Evolutionary conservation across 768 basidiomycete species (phyloP).

Genomic region (Pleurotus giganteus): DNA sequence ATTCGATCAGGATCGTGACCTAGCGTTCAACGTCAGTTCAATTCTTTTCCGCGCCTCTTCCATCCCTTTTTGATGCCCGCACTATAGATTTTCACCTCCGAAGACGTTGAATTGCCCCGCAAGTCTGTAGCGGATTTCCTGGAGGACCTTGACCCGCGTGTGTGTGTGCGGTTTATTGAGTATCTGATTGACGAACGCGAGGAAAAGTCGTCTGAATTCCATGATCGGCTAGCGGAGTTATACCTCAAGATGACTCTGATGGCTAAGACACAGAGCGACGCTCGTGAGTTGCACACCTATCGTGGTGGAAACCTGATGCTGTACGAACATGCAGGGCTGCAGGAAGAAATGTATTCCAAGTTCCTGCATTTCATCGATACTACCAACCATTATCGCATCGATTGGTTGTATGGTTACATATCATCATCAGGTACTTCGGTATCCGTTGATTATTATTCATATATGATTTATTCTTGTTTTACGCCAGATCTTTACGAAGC

Average conservation of each 20-base stretch:
- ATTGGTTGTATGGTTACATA: constrained; percentile 79
- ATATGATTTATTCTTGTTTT: background rate
- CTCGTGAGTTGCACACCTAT: constrained; percentile 38
- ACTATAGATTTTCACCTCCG: constrained; percentile 87
- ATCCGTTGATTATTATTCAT: background rate
- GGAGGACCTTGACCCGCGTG: constrained; percentile 61
- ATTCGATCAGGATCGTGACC: constrained; percentile 67
- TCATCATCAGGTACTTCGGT: constrained; percentile 73
- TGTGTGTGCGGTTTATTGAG: constrained; percentile 82
- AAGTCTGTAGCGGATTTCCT: constrained; percentile 75
- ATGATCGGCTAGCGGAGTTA: constrained; percentile 86
- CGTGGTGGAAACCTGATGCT: background rate
- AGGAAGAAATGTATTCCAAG: constrained; percentile 56
- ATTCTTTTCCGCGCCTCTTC: background rate
- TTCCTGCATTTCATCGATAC: constrained; percentile 75
- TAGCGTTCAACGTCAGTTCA: constrained; percentile 68
- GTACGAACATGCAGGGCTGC: constrained; percentile 35
- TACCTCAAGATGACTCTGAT: constrained; percentile 70
- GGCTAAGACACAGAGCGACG: constrained; percentile 57
- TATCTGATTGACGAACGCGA: constrained; percentile 74
- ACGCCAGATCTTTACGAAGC: constrained; percentile 81
- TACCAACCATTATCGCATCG: constrained; percentile 68
- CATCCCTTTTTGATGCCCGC: background rate
- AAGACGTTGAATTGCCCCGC: constrained; percentile 88
- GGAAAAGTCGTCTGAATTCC: constrained; percentile 67